Percentiles rank a stretch among this genome's conserved stretches.
Conservation (phyloP, 257 asterid species). For the Primulina huaijiensis region DNA sequence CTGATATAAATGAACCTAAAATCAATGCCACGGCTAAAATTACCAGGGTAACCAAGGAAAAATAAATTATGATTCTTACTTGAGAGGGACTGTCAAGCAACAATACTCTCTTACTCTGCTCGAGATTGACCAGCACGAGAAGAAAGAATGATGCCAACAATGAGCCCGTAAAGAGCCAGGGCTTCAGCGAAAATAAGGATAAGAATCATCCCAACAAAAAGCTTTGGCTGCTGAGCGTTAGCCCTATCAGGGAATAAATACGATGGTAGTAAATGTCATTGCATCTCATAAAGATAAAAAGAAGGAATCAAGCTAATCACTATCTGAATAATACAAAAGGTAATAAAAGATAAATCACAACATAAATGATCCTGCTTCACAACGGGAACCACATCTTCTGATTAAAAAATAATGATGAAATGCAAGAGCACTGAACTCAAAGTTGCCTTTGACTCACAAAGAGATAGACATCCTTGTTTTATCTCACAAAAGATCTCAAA, state of each 20-base stretch:
- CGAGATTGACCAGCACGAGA: conserved; percentile 2
- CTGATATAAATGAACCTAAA: not conserved
- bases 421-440: not conserved
- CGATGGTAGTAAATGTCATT: not conserved
- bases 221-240: not conserved
- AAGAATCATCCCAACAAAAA: not conserved
- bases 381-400: not conserved
- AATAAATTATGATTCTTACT: not conserved
- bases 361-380: not conserved
- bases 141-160: not conserved
- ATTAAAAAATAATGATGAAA: not conserved
- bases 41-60: not conserved
- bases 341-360: not conserved
- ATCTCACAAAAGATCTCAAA: not conserved
- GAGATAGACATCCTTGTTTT: not conserved
- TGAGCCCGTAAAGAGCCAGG: not conserved
- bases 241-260: not conserved
- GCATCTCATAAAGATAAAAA: not conserved
- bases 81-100: not conserved
- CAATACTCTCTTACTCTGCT: not conserved
- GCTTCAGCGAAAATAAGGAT: conserved; percentile 1
- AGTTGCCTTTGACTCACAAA: not conserved
- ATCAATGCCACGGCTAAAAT: not conserved
- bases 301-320: not conserved
- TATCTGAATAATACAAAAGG: not conserved